Conservation (phyloP, 768 basidiomycete genomes). For the Rhizopogon vinicolor region DNA sequence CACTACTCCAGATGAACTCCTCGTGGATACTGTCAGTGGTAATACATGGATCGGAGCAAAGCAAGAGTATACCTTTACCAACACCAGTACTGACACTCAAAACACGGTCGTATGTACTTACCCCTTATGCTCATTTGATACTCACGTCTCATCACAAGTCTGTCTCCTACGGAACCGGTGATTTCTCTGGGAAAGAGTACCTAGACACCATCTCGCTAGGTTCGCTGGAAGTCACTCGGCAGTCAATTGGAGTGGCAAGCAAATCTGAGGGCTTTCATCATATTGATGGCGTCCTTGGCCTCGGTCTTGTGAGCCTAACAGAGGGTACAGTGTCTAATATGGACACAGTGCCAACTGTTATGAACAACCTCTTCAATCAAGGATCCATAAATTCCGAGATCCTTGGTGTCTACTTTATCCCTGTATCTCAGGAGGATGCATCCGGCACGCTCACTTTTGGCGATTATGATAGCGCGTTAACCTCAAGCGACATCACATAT, state of each 20-base stretch:
- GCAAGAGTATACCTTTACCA: constrained; percentile 1
- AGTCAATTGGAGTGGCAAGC: constrained; percentile 30
- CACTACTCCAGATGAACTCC: constrained; percentile 9
- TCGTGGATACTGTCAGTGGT: constrained; percentile 15
- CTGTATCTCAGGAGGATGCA: constrained; percentile 12
- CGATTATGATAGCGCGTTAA: constrained; percentile 26
- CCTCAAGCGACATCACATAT: constrained; percentile 26
- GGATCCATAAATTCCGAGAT: constrained; percentile 20
- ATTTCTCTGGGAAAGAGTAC: constrained; percentile 16
- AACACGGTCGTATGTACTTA: constrained; percentile 1
- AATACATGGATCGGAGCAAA: constrained; percentile 17
- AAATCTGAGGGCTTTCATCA: constrained; percentile 19
- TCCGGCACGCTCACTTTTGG: constrained; percentile 37
- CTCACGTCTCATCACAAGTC: not conserved
- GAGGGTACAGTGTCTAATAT: not conserved
- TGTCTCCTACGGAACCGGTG: constrained; percentile 18
- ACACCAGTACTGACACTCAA: not conserved
- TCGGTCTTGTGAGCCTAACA: constrained; percentile 1
- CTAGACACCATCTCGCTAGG: constrained; percentile 10
- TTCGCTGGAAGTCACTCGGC: constrained; percentile 13
- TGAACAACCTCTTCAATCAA: constrained; percentile 29
- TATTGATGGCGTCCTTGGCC: constrained; percentile 29
- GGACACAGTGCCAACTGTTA: constrained; percentile 17
- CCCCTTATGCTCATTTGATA: not conserved
- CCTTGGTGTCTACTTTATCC: constrained; percentile 28